Base-by-base conservation (phyloP, 2,329 filamentous ascomycete species). In the Ceratocystiopsis sp. region DNA sequence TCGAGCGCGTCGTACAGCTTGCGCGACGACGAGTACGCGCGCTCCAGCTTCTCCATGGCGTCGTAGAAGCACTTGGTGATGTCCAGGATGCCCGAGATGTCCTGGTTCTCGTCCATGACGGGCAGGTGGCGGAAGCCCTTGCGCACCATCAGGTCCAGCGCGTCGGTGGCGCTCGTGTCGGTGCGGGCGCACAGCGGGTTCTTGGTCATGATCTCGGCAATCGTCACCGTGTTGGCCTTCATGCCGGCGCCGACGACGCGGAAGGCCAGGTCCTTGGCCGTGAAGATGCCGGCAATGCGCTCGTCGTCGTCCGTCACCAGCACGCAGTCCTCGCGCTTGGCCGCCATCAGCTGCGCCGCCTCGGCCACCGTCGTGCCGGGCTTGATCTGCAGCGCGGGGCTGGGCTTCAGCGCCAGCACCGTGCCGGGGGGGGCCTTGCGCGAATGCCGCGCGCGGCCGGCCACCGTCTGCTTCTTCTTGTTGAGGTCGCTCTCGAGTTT, bases 31-130 rank as follows among this genome's bases (percentile, higher is more conserved):
- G 85, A 86, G 61, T 98, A 98, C 41, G 91, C 91, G 42, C 91
- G 81, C 68, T 98, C 91, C 47, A 98, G 68, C 69, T 98, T 98
- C 69, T 98, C 91, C 91, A 98, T 98, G 37, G 91, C 91, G 64
- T 98, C 91, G 64, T 98, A 98, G 63, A 98, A 98, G 65, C 91
- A 98, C 65, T 96, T 98, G 45, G 91, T 98, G 54, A 98, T 98
- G 62, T 98, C 91, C 43, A 98, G 68, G 52, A 98, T 87, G 67
- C 91, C 91, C 9, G 87, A 93, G 49, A 98, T 98, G 57, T 98
- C 89, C 63, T 98, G 91, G 61, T 98, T 96, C 68, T 98, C 91
- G 62, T 98, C 91, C 91, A 98, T 98, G 51, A 98, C 91, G 3
- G 91, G 91, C 57, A 98, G 63, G 67, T 98, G 91, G 53, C 91